A percentile compares a stretch with the other conserved stretches of the same genome.
phyloP scores from a whole-genome alignment of 768 basidiomycete species.

The Pisolithus microcarpus region DNA sequence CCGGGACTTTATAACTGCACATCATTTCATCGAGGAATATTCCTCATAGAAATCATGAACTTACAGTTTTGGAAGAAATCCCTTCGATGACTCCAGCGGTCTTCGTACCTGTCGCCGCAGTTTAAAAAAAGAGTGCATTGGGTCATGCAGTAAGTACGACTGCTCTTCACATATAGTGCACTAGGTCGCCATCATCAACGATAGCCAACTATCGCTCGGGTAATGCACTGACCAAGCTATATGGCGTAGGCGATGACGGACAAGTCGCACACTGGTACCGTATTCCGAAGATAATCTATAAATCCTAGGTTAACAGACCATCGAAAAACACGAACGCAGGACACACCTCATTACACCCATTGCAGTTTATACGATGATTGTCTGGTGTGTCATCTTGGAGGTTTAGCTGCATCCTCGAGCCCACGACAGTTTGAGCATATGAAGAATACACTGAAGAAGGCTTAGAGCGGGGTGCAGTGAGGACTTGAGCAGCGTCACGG shows the following conservation, averaged over 20 bases:
- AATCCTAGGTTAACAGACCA: not conserved
- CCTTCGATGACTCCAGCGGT: conserved; percentile 44
- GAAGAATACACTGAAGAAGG: conserved; percentile 55
- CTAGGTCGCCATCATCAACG: conserved; percentile 32
- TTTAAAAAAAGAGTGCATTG: conserved; percentile 84
- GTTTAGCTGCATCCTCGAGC: conserved; percentile 34
- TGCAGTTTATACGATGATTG: conserved; percentile 58
- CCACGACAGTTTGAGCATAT: conserved; percentile 63
- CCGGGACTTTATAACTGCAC: conserved; percentile 56
- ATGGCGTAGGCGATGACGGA: conserved; percentile 62
- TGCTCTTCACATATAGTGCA: conserved; percentile 72
- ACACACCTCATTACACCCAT: conserved; percentile 51
- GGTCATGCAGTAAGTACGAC: conserved; percentile 77
- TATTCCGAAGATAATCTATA: conserved; percentile 64
- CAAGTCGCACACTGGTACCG: conserved; percentile 91
- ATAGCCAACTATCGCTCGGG: too few species aligned
- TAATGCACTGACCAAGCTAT: conserved; percentile 53
- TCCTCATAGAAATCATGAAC: conserved; percentile 13
- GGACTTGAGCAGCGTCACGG: conserved; percentile 62
- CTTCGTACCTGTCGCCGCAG: conserved; percentile 71
- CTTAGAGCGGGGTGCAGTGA: conserved; percentile 40
- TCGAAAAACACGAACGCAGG: not conserved
- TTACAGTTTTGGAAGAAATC: conserved; percentile 66
- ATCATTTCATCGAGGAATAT: conserved; percentile 6
- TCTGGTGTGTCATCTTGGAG: conserved; percentile 25